Base-by-base conservation (phyloP, 1,284 basidiomycete genomes). In the Coniophora puteana region DNA sequence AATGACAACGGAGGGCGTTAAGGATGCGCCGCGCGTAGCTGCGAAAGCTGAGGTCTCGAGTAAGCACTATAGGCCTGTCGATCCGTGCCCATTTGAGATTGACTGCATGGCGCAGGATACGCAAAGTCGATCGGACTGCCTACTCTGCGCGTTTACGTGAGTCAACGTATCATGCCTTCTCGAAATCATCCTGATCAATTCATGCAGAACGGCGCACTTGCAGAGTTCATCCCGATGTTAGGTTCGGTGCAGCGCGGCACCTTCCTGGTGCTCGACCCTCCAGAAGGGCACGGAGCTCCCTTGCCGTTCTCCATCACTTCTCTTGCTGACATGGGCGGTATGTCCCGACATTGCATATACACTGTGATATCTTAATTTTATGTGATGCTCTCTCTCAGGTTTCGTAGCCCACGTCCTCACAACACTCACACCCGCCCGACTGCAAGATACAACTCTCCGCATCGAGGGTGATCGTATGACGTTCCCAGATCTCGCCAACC, bases 401-500 rank as follows among this genome's bases (percentile, higher is more conserved):
- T 28, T 28, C 36, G 14, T 25, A 11, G 10, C 6, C 17, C 37
- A 14, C 12, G 31, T 38, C 37, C 31, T 33, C 30, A 43, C 20
- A 43, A 7, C 22, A 44, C 32, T 5, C 31, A 43, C 41, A 43
- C 41, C 24, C 38, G 36, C 40, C 28, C 23, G 43, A 41, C 43
- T 44, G 25, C 10, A 10, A 27, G 26, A 27, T n/a, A n/a, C 10
- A 10, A 10, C 10, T 27, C 47, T 64, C 38, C 50, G 52, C 10
- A 42, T 64, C 37, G 41, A 61, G 44, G 62, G 59, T n/a, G 50
- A 59, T 11, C 36, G 46, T 6, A 21, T 38, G 25, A 54, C 47
- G 5, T 34, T 60, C 29, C 26, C 30, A 3, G 53, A 57, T 8
- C 18, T 58, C 25, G 53, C 47, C 11, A 21, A 27, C 3, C 17